Conservation (phyloP, 352 stramenopile species). For the Pythium guiyangense region DNA sequence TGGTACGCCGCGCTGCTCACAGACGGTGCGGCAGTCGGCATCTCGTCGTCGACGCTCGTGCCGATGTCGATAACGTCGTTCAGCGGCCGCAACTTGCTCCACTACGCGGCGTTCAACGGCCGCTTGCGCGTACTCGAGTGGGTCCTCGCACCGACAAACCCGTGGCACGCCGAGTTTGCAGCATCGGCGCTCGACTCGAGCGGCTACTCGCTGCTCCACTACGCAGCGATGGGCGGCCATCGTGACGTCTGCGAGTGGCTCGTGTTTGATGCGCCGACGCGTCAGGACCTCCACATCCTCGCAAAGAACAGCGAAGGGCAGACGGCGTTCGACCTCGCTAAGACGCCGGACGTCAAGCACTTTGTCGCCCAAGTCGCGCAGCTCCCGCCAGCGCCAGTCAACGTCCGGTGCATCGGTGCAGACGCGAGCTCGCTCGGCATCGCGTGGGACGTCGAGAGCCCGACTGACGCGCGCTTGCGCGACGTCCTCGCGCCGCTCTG, state of each 20-base stretch:
- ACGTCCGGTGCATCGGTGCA: slow-evolving; percentile 40
- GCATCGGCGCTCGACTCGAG: slow-evolving; percentile 42
- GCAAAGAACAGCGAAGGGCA: slow-evolving; percentile 38
- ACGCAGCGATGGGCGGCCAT: slow-evolving; percentile 55
- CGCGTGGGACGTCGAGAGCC: slow-evolving; percentile 43
- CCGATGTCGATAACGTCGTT: slow-evolving; percentile 49
- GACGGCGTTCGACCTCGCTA: slow-evolving; percentile 38
- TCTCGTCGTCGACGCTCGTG: slow-evolving; percentile 6
- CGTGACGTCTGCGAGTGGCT: slow-evolving; percentile 58
- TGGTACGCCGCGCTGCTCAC: slow-evolving; percentile 33
- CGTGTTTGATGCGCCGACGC: slow-evolving; percentile 34
- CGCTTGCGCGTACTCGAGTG: slow-evolving; percentile 44
- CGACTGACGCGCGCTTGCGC: slow-evolving; percentile 21
- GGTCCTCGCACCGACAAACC: slow-evolving; percentile 30
- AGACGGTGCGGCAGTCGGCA: background rate
- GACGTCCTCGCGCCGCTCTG: slow-evolving; percentile 38
- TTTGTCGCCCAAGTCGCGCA: slow-evolving; percentile 40
- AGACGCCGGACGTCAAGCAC: slow-evolving; percentile 23
- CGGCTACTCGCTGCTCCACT: slow-evolving; percentile 61
- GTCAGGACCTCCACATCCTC: slow-evolving; percentile 36
- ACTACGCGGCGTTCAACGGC: slow-evolving; percentile 69
- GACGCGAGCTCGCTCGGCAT: slow-evolving; percentile 49
- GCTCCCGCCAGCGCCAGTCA: slow-evolving; percentile 25
- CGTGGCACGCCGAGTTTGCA: slow-evolving; percentile 19
- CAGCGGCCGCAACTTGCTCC: slow-evolving; percentile 55